Conservation (phyloP, 345 rosid genomes). For the Populus davidiana region DNA sequence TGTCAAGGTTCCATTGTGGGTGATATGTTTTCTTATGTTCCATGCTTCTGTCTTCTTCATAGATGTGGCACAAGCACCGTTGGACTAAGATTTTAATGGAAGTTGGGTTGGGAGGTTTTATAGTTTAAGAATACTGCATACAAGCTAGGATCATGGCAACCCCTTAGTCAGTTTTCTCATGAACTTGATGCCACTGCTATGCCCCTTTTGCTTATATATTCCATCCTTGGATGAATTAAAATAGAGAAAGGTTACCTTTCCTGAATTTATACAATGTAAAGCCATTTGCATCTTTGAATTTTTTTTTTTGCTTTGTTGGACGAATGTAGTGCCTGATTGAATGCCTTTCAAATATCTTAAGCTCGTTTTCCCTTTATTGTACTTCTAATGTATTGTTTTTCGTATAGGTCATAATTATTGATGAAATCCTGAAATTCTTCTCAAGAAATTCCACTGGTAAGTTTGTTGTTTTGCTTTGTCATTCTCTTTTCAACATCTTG, state of each 20-base stretch:
- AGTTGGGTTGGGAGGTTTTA: background rate
- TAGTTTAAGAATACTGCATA: background rate
- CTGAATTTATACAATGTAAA: background rate
- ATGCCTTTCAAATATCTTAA: background rate
- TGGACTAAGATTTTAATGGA: background rate
- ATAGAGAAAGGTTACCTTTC: background rate
- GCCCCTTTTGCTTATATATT: background rate
- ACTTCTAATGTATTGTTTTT: background rate
- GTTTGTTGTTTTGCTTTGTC: conserved; percentile 2
- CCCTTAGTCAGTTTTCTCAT: background rate
- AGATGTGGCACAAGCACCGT: background rate
- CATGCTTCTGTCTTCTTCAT: background rate
- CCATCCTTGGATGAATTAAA: background rate
- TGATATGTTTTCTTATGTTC: background rate
- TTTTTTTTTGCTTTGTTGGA: background rate
- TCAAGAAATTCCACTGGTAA: conserved; percentile 74
- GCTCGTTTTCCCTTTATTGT: background rate
- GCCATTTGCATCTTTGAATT: background rate
- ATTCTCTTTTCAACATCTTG: background rate
- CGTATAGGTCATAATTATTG: conserved; percentile 82
- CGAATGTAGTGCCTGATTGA: no score
- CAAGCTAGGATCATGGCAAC: background rate
- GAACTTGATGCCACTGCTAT: background rate
- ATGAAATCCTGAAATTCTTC: conserved; percentile 87
- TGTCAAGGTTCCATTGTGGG: background rate